Evolutionary conservation across 768 basidiomycete species (phyloP).

Genomic region (Trametes cubensis): DNA sequence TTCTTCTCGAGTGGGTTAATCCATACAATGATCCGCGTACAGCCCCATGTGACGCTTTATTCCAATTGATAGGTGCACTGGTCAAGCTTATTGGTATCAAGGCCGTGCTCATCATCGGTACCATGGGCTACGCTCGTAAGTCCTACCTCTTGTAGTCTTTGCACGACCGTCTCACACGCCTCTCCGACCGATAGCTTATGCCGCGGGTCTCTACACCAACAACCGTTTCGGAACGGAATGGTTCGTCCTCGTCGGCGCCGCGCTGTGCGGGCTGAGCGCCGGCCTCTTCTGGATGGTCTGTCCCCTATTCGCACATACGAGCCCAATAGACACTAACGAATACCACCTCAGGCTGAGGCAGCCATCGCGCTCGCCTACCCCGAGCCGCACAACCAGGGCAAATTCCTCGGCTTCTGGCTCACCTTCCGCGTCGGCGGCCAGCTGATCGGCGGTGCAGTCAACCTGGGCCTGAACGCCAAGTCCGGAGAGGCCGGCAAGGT

Average conservation of each 20-base stretch:
- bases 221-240: slow-evolving; percentile 15
- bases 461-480: slow-evolving; percentile 15
- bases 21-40: not conserved
- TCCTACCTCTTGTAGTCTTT: not conserved
- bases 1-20: slow-evolving; percentile 12
- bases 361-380: slow-evolving; percentile 17
- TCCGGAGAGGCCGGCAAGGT: slow-evolving; percentile 15
- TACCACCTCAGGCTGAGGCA: slow-evolving; percentile 7
- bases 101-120: slow-evolving; percentile 15
- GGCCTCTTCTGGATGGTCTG: slow-evolving; percentile 18
- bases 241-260: slow-evolving; percentile 13
- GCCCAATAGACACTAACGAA: not conserved
- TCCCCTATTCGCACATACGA: not conserved
- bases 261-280: slow-evolving; percentile 16
- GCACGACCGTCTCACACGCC: too few relatives aligned
- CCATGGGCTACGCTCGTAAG: slow-evolving; percentile 17
- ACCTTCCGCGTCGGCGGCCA: slow-evolving; percentile 15
- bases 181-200: not conserved
- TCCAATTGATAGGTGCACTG: slow-evolving; percentile 3
- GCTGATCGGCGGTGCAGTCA: slow-evolving; percentile 18
- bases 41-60: not conserved
- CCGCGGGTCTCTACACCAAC: slow-evolving; percentile 15
- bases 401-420: slow-evolving; percentile 17
- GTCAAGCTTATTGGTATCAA: slow-evolving; percentile 17
- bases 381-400: slow-evolving; percentile 18